Evolutionary conservation across 2,329 filamentous ascomycete genomes (phyloP).

Genomic region (Alternaria hordeiaustralica): DNA sequence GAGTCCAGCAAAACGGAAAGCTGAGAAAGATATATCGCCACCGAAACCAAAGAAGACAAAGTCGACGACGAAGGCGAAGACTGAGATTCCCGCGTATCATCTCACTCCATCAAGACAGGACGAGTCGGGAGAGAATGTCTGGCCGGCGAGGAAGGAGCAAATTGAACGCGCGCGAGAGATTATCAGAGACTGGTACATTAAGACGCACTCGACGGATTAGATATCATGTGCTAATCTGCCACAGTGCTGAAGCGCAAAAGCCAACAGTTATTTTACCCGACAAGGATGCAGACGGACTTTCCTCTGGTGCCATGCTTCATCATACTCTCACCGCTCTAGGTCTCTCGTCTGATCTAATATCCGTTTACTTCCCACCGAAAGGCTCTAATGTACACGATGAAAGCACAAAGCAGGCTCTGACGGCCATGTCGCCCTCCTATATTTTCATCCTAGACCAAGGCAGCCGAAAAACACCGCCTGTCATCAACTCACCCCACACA

Average conservation of each 20-base stretch:
- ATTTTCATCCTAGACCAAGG: conserved; percentile 72
- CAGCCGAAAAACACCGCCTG: conserved; percentile 60
- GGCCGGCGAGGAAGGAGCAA: conserved; percentile 66
- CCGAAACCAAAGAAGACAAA: conserved; percentile 35
- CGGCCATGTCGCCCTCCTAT: conserved; percentile 58
- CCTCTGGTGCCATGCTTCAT: conserved; percentile 68
- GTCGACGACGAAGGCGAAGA: conserved; percentile 28
- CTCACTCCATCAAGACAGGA: conserved; percentile 35
- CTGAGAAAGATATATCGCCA: conserved; percentile 19
- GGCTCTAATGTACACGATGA: conserved; percentile 65
- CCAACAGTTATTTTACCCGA: conserved; percentile 69
- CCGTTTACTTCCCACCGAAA: conserved; percentile 66
- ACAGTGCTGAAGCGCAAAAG: conserved; percentile 59
- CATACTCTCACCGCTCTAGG: conserved; percentile 67
- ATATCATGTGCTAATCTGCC: conserved; percentile 3
- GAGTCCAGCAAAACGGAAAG: conserved; percentile 41
- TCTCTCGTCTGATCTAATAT: conserved; percentile 59
- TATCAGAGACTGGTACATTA: conserved; percentile 62
- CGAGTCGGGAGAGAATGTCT: conserved; percentile 57
- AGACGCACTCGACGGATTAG: neutral
- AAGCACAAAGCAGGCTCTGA: conserved; percentile 60
- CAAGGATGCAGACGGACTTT: conserved; percentile 72
- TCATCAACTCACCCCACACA: conserved; percentile 59
- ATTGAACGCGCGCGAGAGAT: conserved; percentile 63
- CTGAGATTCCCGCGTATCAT: conserved; percentile 41